These are phyloP conservation scores for Fraxinus sp. DNA, from an alignment of 305 asterid species.

Conservation along the genomic window DNA sequence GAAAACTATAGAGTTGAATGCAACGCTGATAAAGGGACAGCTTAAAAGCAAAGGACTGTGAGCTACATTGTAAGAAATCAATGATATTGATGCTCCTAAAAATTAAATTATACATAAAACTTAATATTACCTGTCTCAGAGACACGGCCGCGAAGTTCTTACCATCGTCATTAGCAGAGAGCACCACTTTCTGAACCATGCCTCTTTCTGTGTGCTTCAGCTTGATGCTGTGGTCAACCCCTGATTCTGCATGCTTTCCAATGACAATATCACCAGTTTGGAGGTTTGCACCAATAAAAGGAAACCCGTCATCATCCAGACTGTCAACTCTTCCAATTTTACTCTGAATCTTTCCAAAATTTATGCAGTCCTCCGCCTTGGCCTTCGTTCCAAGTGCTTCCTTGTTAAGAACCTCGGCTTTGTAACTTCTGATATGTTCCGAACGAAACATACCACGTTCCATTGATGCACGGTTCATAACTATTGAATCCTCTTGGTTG, in stretches of 20 bases:
- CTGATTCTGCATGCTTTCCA: slow-evolving; percentile 79
- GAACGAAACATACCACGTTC: slow-evolving; percentile 98
- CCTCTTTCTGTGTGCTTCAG: slow-evolving; percentile 94
- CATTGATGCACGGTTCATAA: slow-evolving; percentile 87
- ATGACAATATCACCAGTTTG: slow-evolving; percentile 85
- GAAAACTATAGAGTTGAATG: neutral
- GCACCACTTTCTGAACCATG: slow-evolving; percentile 83
- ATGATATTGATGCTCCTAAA: slow-evolving; percentile 13
- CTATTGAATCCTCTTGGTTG: slow-evolving; percentile 95
- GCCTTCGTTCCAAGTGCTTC: slow-evolving; percentile 49
- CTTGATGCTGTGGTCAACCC: slow-evolving; percentile 83
- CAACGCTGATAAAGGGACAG: neutral
- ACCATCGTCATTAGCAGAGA: slow-evolving; percentile 85
- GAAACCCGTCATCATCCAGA: slow-evolving; percentile 95
- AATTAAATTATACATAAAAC: neutral
- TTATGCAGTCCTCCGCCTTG: slow-evolving; percentile 56
- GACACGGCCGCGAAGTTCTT: slow-evolving; percentile 82
- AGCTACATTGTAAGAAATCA: neutral
- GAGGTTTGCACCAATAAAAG: slow-evolving; percentile 81
- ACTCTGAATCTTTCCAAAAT: slow-evolving; percentile 78
- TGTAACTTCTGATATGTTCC: slow-evolving; percentile 81
- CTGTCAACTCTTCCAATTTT: slow-evolving; percentile 85
- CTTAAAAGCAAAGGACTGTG: neutral
- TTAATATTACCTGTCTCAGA: slow-evolving; percentile 69
- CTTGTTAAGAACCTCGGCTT: slow-evolving; percentile 67